A percentile compares a stretch with the other conserved stretches of the same genome.
phyloP scores from a whole-genome alignment of 169 alveolate genomes.

The Plasmodium vinckei region DNA sequence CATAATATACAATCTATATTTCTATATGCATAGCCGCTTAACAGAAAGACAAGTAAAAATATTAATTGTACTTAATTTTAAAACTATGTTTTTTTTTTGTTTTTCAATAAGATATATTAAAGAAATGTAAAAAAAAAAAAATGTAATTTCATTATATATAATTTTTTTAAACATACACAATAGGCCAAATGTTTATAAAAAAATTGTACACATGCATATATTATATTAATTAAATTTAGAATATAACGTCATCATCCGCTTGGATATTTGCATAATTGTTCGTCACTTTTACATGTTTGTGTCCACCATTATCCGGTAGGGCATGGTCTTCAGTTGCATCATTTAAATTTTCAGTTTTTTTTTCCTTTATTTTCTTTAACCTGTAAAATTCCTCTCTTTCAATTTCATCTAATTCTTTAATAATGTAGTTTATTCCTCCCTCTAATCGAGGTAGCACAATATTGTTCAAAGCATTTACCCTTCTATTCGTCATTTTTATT shows the following conservation, averaged over 20 bases:
- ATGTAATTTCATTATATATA: background rate
- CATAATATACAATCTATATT: too few relatives aligned
- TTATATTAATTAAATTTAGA: conserved; percentile 18
- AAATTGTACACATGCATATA: background rate
- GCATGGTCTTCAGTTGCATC: conserved; percentile 22
- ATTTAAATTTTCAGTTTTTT: conserved; percentile 55
- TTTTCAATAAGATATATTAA: background rate
- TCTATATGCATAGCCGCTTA: too few relatives aligned
- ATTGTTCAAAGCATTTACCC: conserved; percentile 97
- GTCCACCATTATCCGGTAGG: conserved; percentile 24
- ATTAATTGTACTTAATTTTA: too few relatives aligned
- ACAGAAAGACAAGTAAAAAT: too few relatives aligned
- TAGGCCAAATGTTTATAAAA: background rate
- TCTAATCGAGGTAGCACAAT: conserved; percentile 95
- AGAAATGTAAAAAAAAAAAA: background rate
- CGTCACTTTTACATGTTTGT: conserved; percentile 15
- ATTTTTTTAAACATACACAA: background rate
- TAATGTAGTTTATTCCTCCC: conserved; percentile 92
- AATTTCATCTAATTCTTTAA: conserved; percentile 95
- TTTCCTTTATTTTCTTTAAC: conserved; percentile 73
- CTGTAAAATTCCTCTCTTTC: conserved; percentile 95
- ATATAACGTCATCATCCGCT: conserved; percentile 72
- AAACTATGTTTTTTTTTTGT: background rate
- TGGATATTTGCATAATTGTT: conserved; percentile 36
- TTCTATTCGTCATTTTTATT: conserved; percentile 95